Evolutionary conservation across 75 land plant genomes (phyloP).

Genomic region (Adiantum capillusveneris): DNA sequence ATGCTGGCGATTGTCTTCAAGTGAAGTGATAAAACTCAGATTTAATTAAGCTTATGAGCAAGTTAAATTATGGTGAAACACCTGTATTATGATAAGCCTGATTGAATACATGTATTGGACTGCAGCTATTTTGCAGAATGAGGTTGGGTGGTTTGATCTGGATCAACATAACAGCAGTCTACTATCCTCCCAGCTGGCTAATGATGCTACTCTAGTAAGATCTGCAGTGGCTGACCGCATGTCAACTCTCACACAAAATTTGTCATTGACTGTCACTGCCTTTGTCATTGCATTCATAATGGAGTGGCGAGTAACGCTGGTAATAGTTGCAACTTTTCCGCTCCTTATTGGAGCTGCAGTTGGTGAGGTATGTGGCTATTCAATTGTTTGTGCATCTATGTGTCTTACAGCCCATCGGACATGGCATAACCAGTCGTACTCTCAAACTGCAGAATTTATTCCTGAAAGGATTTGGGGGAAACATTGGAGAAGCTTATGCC

Average conservation of each 20-base stretch:
- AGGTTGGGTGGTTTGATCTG: conserved; percentile 42
- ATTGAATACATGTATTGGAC: too few species aligned
- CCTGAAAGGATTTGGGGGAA: conserved; percentile 69
- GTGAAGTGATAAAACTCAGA: too few species aligned
- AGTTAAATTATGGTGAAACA: too few species aligned
- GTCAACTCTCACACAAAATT: conserved; percentile 30
- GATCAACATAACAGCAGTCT: conserved; percentile 23
- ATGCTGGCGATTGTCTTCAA: too few species aligned
- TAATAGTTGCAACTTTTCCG: conserved; percentile 38
- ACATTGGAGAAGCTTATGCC: conserved; percentile 38
- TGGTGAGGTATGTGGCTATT: conserved; percentile 28
- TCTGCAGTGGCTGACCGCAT: conserved; percentile 37
- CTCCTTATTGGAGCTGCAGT: conserved; percentile 31
- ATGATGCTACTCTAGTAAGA: conserved; percentile 36
- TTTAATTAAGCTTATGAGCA: too few species aligned
- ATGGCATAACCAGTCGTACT: too few species aligned
- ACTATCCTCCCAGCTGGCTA: conserved; percentile 24
- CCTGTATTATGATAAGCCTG: too few species aligned
- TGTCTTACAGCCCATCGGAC: neutral
- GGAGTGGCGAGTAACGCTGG: conserved; percentile 35
- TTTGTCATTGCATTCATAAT: conserved; percentile 31
- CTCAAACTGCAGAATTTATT: conserved; percentile 76
- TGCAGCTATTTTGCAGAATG: conserved; percentile 37
- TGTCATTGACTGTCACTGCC: conserved; percentile 31
- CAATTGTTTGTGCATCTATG: neutral